A percentile compares a stretch with the other conserved stretches of the same genome.
Evolutionary conservation across 1,284 basidiomycete species (phyloP).

Genomic region (Puccinia triticina): DNA sequence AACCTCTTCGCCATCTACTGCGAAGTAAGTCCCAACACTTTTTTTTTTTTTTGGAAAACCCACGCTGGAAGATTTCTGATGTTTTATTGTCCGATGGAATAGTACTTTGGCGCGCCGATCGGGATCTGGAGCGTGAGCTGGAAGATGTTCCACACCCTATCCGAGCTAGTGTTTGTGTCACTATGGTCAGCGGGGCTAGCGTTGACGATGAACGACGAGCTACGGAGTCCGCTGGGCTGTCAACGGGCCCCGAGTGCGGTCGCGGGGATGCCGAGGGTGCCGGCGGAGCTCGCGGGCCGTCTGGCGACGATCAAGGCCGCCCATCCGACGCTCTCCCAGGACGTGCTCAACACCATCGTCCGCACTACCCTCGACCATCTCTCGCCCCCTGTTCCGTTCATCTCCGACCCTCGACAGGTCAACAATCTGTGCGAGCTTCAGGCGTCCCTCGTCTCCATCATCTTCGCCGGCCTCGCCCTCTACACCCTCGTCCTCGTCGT

Average conservation of each 20-base stretch:
- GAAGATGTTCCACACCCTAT: slow-evolving; percentile 76
- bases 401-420: slow-evolving; percentile 54
- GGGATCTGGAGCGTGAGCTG: slow-evolving; percentile 83
- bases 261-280: slow-evolving; percentile 54
- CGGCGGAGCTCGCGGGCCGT: slow-evolving; percentile 53
- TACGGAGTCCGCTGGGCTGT: slow-evolving; percentile 81
- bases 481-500: slow-evolving; percentile 81
- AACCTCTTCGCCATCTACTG: slow-evolving; percentile 73
- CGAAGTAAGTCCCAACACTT: background rate
- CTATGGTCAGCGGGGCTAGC: slow-evolving; percentile 87
- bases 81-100: slow-evolving; percentile 57
- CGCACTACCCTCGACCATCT: slow-evolving; percentile 60
- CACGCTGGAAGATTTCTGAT: slow-evolving; percentile 63
- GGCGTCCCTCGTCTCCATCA: slow-evolving; percentile 56
- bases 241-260: slow-evolving; percentile 57
- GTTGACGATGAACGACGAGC: slow-evolving; percentile 85
- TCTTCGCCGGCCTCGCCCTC: slow-evolving; percentile 72
- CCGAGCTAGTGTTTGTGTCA: slow-evolving; percentile 84
- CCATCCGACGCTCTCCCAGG: slow-evolving; percentile 57
- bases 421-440: slow-evolving; percentile 47
- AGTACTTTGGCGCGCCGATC: slow-evolving; percentile 86
- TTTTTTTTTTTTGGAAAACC: too few relatives aligned
- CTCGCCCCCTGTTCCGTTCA: slow-evolving; percentile 66
- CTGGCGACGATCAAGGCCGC: background rate
- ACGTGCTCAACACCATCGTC: slow-evolving; percentile 67